A percentile compares a stretch with the other conserved stretches of the same genome.
phyloP scores from a whole-genome alignment of 192 early-diverging fungal species.

The Coemansia sp. region DNA sequence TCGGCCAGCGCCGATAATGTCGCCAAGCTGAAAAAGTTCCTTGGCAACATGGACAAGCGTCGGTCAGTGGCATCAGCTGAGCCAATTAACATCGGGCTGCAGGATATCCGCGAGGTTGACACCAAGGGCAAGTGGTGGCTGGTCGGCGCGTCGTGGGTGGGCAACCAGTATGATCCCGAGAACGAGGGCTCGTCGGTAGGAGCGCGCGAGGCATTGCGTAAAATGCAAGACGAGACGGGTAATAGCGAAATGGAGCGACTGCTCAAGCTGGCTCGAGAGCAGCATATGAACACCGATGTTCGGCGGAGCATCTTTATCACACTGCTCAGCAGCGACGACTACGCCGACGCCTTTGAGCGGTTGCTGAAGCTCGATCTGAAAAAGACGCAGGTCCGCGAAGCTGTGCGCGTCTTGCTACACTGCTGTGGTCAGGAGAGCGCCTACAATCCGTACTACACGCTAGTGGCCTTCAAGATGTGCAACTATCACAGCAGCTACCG shows the following conservation, averaged over 20 bases:
- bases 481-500: slow-evolving; percentile 72
- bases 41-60: slow-evolving; percentile 63
- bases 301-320: slow-evolving; percentile 89
- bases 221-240: neutral
- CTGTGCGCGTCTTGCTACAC: slow-evolving; percentile 87
- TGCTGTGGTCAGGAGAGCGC: slow-evolving; percentile 85
- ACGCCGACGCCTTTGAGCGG: slow-evolving; percentile 87
- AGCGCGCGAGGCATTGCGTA: slow-evolving; percentile 14
- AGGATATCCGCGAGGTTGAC: slow-evolving; percentile 78
- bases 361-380: slow-evolving; percentile 81
- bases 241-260: slow-evolving; percentile 60
- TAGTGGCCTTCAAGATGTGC: slow-evolving; percentile 82
- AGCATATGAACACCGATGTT: slow-evolving; percentile 98
- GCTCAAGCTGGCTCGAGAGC: slow-evolving; percentile 73
- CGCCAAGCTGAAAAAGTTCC: slow-evolving; percentile 75
- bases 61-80: slow-evolving; percentile 56
- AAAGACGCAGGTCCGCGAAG: slow-evolving; percentile 93
- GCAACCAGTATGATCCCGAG: slow-evolving; percentile 41
- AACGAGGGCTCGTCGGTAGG: neutral
- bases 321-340: slow-evolving; percentile 92
- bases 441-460: slow-evolving; percentile 93
- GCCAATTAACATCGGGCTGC: slow-evolving; percentile 77
- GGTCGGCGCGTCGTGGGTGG: slow-evolving; percentile 91
- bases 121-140: slow-evolving; percentile 98
- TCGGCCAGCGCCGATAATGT: slow-evolving; percentile 64